Evolutionary conservation across 371 early-diverging fungal genomes (phyloP).

Genomic region (Apophysomyces variabilis): DNA sequence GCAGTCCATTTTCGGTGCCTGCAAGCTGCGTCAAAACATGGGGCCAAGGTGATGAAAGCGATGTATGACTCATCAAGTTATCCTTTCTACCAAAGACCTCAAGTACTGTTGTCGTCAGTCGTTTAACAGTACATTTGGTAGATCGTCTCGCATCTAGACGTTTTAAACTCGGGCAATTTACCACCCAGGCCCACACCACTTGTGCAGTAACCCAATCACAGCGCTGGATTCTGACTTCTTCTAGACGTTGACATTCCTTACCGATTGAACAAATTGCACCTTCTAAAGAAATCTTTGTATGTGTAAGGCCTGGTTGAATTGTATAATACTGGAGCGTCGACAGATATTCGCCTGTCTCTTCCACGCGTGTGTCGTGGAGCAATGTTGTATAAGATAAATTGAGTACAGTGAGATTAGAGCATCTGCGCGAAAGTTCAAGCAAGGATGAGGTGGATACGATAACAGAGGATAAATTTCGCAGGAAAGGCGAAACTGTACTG

Average conservation of each 20-base stretch:
- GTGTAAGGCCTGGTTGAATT: slow-evolving; percentile 57
- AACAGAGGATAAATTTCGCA: slow-evolving; percentile 25
- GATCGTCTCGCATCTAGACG: slow-evolving; percentile 54
- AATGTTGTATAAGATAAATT: slow-evolving; percentile 59
- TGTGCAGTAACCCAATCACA: slow-evolving; percentile 67
- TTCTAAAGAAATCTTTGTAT: slow-evolving; percentile 46
- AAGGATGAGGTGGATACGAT: slow-evolving; percentile 63
- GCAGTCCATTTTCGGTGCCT: too few species aligned
- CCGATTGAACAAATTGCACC: slow-evolving; percentile 54
- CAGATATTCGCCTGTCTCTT: slow-evolving; percentile 65
- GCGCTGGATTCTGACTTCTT: slow-evolving; percentile 51
- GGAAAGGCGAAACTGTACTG: not conserved
- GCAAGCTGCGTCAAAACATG: not conserved
- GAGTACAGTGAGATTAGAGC: slow-evolving; percentile 51
- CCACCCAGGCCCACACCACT: slow-evolving; percentile 49
- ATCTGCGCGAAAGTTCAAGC: slow-evolving; percentile 51
- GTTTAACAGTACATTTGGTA: slow-evolving; percentile 45
- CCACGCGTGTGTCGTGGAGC: slow-evolving; percentile 50
- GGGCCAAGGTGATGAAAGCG: slow-evolving; percentile 9
- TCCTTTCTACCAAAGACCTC: slow-evolving; percentile 11
- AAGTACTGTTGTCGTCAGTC: slow-evolving; percentile 26
- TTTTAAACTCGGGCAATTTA: slow-evolving; percentile 41
- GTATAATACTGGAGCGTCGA: slow-evolving; percentile 59
- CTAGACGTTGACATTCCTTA: slow-evolving; percentile 48
- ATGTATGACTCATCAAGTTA: not conserved